These are phyloP conservation scores for Fusarium sarcochroum DNA, from an alignment of 2,329 filamentous ascomycete genomes.

Conservation along the genomic window DNA sequence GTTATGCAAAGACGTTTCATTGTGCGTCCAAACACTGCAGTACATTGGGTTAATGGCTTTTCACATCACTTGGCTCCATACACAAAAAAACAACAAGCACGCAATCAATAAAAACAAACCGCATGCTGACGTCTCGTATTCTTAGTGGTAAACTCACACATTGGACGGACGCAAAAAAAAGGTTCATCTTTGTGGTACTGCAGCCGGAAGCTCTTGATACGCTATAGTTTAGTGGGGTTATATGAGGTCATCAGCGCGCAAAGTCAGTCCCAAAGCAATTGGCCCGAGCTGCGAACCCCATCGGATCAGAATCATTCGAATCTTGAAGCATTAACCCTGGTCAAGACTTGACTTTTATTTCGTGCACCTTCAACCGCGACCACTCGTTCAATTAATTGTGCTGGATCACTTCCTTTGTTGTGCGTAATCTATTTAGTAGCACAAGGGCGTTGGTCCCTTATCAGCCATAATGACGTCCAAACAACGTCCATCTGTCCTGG, in stretches of 20 bases:
- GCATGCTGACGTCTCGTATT: constrained; percentile 10
- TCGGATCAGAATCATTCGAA: constrained; percentile 42
- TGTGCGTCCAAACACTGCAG: neutral
- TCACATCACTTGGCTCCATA: no score
- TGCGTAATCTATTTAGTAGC: neutral
- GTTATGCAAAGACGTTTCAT: neutral
- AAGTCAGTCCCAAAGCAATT: constrained; percentile 42
- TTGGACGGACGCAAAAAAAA: neutral
- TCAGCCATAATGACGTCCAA: constrained; percentile 61
- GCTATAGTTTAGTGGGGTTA: constrained; percentile 42
- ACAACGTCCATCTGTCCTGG: constrained; percentile 71
- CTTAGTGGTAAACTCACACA: constrained; percentile 1
- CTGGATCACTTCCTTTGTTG: neutral
- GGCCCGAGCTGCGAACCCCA: constrained; percentile 35
- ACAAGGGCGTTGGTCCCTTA: constrained; percentile 1
- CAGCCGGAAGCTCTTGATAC: constrained; percentile 14
- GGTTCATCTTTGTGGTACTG: neutral
- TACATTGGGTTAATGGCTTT: neutral
- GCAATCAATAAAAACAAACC: neutral
- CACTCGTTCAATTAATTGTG: constrained; percentile 13
- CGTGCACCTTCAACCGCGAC: constrained; percentile 14
- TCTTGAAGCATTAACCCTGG: constrained; percentile 28
- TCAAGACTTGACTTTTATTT: constrained; percentile 13
- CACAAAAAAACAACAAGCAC: neutral
- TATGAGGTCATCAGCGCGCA: constrained; percentile 49